Conservation (phyloP, 2,329 filamentous ascomycete species). For the Botrytis cinerea region DNA sequence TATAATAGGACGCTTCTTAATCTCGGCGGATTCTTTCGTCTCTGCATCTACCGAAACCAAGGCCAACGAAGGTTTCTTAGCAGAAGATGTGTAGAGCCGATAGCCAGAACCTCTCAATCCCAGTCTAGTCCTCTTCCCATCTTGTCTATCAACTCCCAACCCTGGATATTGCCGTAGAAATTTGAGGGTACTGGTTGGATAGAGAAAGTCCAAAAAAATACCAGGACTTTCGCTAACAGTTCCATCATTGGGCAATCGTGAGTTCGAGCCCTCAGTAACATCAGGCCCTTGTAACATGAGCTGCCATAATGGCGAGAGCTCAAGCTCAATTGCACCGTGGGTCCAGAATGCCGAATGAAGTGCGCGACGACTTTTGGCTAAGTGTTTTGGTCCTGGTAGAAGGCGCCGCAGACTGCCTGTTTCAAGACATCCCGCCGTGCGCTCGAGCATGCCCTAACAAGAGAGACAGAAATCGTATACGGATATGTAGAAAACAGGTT, state of each 20-base stretch:
- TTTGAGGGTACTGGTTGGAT: constrained; percentile 44
- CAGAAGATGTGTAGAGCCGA: constrained; percentile 42
- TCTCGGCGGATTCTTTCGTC: neutral
- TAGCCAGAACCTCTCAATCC: constrained; percentile 35
- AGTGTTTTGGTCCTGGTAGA: constrained; percentile 44
- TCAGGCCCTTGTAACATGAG: constrained; percentile 34
- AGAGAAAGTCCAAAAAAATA: constrained; percentile 45
- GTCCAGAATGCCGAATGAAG: constrained; percentile 58
- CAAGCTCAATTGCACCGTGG: constrained; percentile 48
- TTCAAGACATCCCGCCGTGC: constrained; percentile 57
- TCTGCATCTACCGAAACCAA: constrained; percentile 12
- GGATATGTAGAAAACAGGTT: neutral
- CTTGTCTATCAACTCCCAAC: constrained; percentile 36
- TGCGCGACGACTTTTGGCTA: constrained; percentile 46
- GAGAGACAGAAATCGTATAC: neutral
- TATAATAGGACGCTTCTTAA: neutral
- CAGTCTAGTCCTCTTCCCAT: constrained; percentile 29
- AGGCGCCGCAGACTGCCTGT: constrained; percentile 56
- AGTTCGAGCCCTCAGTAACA: constrained; percentile 24
- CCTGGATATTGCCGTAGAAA: constrained; percentile 41
- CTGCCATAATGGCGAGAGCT: constrained; percentile 40
- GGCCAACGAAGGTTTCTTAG: constrained; percentile 28
- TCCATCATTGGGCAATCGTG: constrained; percentile 26
- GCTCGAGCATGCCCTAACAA: constrained; percentile 57
- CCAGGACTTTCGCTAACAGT: constrained; percentile 27